Conservation (phyloP, 2,329 filamentous ascomycete species). For the Aspergillus pseudoterreus region DNA sequence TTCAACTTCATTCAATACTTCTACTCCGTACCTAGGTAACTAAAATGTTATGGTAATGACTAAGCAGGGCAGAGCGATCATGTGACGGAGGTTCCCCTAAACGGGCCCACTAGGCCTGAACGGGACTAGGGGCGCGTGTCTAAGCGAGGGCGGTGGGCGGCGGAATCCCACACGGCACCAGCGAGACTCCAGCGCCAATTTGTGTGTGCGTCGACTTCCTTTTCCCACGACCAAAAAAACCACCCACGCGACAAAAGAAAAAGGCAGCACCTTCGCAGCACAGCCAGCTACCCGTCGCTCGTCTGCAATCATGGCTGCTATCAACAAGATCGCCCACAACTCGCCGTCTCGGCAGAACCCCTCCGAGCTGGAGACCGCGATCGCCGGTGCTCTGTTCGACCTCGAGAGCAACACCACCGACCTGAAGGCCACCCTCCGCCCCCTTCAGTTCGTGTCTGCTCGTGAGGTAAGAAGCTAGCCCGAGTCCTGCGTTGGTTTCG, state of each 20-base stretch:
- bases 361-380: slow-evolving; percentile 94
- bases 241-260: slow-evolving; percentile 14
- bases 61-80: slow-evolving; percentile 25
- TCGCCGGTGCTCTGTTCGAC: slow-evolving; percentile 95
- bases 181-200: slow-evolving; percentile 1
- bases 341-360: slow-evolving; percentile 94
- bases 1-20: not conserved
- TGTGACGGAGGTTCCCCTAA: slow-evolving; percentile 27
- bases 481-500: slow-evolving; percentile 1
- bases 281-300: slow-evolving; percentile 37
- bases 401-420: slow-evolving; percentile 99
- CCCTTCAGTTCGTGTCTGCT: slow-evolving; percentile 97
- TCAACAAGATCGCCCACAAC: slow-evolving; percentile 98
- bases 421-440: slow-evolving; percentile 92
- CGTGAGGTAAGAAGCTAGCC: slow-evolving; percentile 79
- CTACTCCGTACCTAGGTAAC: no score
- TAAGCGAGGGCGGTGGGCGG: slow-evolving; percentile 32
- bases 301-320: slow-evolving; percentile 63
- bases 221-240: slow-evolving; percentile 28
- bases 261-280: slow-evolving; percentile 32
- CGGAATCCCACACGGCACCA: slow-evolving; percentile 24
- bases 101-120: slow-evolving; percentile 19
- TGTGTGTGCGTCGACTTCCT: slow-evolving; percentile 19
- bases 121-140: slow-evolving; percentile 18
- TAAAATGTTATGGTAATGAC: not conserved